Conservation (phyloP, 2,329 filamentous ascomycete species). For the Curvularia eragrostidis region DNA sequence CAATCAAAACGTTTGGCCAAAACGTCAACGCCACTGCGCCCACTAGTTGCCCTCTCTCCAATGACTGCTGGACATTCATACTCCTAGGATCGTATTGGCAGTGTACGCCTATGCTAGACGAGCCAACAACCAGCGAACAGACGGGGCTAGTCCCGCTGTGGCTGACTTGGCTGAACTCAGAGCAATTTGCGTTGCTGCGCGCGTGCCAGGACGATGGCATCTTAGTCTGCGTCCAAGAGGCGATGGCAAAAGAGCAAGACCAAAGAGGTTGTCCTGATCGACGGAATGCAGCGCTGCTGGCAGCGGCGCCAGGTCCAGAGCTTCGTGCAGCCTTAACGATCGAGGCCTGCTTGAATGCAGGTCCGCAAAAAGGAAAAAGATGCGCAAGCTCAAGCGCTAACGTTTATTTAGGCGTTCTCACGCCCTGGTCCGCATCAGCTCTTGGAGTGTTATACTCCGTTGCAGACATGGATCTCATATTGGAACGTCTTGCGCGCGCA, state of each 20-base stretch:
- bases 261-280: not conserved
- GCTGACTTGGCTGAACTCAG: conserved; percentile 6
- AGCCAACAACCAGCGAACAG: not conserved
- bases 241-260: not conserved
- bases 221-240: not conserved
- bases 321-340: not conserved
- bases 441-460: not conserved
- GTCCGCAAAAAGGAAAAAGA: conserved; percentile 1
- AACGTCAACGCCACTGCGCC: conserved; percentile 2
- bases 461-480: not conserved
- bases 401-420: conserved; percentile 2
- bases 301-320: not conserved
- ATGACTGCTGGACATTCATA: not conserved
- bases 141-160: conserved; percentile 8
- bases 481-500: not conserved
- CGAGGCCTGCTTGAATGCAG: not conserved
- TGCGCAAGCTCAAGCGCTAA: conserved; percentile 2
- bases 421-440: not conserved
- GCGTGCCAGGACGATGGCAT: not conserved
- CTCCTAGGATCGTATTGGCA: not conserved
- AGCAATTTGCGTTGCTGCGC: not conserved
- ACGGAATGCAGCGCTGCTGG: not conserved
- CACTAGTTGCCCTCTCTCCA: not conserved
- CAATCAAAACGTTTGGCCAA: conserved; percentile 1
- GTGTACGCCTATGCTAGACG: not conserved